phyloP scores from a whole-genome alignment of 177 flowering plant genomes.

The Vitis hybrid region DNA sequence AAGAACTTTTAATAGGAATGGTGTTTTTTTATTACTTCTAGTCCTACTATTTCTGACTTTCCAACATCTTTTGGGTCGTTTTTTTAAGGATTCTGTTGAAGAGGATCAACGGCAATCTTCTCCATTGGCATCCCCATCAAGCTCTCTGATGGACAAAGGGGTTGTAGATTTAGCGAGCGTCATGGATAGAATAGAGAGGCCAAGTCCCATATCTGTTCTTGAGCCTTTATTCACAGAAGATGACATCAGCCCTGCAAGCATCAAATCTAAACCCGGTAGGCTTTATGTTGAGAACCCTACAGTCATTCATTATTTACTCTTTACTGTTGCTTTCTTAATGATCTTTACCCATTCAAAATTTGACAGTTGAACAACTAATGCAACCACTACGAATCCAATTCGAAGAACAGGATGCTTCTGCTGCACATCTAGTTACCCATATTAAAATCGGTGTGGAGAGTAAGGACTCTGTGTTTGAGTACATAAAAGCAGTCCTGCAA shows the following conservation, averaged over 20 bases:
- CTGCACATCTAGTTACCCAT: conserved; percentile 23
- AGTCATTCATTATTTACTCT: background rate
- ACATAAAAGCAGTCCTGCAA: conserved; percentile 56
- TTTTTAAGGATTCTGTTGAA: conserved; percentile 31
- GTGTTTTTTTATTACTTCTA: background rate
- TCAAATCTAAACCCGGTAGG: conserved; percentile 45
- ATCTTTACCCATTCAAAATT: conserved; percentile 9
- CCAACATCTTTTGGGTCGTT: background rate
- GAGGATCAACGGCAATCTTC: conserved; percentile 32
- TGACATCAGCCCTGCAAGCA: conserved; percentile 56
- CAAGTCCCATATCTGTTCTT: conserved; percentile 92
- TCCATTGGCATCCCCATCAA: conserved; percentile 32
- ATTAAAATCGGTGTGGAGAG: conserved; percentile 35
- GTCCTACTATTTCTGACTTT: background rate
- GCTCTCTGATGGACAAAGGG: conserved; percentile 25
- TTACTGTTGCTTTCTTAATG: background rate
- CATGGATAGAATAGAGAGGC: conserved; percentile 50
- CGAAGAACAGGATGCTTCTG: conserved; percentile 44
- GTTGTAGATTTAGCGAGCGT: conserved; percentile 34
- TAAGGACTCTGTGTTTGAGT: conserved; percentile 46
- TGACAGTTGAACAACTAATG: conserved; percentile 46
- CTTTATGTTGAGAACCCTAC: background rate
- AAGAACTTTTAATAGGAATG: background rate
- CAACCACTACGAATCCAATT: conserved; percentile 62
- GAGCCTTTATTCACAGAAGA: conserved; percentile 68